A percentile compares a stretch with the other conserved stretches of the same genome.
Conservation (phyloP, 2,329 filamentous ascomycete genomes). For the Cladosporium sphaerospermum region DNA sequence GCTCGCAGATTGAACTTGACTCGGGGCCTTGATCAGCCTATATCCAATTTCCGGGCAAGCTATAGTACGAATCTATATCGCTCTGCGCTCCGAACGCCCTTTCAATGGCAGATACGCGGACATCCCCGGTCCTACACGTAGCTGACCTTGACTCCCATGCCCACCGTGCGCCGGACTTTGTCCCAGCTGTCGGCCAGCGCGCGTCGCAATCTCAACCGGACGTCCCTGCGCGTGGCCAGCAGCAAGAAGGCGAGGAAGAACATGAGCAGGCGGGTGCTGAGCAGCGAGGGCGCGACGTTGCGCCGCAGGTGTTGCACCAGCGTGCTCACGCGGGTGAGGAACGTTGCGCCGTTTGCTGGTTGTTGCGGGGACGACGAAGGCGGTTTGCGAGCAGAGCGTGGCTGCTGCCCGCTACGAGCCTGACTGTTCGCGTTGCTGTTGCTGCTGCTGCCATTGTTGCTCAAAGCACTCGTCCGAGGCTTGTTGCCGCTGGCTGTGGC, state of each 20-base stretch:
- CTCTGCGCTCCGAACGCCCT: too few species aligned
- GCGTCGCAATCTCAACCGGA: conserved; percentile 67
- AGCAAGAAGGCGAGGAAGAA: conserved; percentile 75
- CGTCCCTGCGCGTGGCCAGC: conserved; percentile 66
- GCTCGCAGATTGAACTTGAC: too few species aligned
- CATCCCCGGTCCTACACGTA: conserved; percentile 54
- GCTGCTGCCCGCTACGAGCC: not conserved
- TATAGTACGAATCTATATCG: not conserved
- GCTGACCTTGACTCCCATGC: conserved; percentile 96
- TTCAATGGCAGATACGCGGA: too few species aligned
- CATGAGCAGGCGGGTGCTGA: conserved; percentile 57
- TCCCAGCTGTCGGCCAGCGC: conserved; percentile 66
- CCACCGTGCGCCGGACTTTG: conserved; percentile 76
- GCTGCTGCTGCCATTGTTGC: conserved; percentile 5
- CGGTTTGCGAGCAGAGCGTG: conserved; percentile 4
- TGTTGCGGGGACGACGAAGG: not conserved
- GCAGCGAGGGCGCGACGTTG: conserved; percentile 8
- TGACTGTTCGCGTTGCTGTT: conserved; percentile 30
- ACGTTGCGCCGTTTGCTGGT: conserved; percentile 4
- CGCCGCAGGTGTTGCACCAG: conserved; percentile 1
- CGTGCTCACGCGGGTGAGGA: conserved; percentile 8
- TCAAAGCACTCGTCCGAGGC: conserved; percentile 29
- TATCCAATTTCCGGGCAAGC: conserved; percentile 5
- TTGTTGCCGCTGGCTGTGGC: conserved; percentile 33
- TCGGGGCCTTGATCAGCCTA: not conserved